phyloP scores from a whole-genome alignment of 192 early-diverging fungal genomes.

The Phlyctochytrium arcticum region DNA sequence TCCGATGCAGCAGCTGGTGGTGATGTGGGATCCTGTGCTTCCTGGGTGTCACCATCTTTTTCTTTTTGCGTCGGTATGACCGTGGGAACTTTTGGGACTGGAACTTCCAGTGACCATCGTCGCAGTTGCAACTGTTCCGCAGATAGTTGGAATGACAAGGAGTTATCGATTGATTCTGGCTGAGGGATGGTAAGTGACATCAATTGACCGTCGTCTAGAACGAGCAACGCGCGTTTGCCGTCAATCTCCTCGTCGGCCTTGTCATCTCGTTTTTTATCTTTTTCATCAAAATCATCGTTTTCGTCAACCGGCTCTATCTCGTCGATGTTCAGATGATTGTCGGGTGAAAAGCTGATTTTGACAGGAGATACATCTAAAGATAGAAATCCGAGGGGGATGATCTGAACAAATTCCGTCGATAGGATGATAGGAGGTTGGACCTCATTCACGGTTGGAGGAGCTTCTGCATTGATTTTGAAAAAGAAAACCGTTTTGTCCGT shows the following conservation, averaged over 20 bases:
- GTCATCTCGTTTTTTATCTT: constrained; percentile 26
- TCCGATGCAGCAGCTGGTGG: neutral
- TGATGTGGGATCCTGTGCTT: neutral
- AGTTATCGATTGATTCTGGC: constrained; percentile 32
- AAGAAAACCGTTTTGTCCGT: constrained; percentile 52
- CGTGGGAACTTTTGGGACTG: constrained; percentile 4
- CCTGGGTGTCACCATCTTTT: constrained; percentile 5
- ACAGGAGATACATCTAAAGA: constrained; percentile 26
- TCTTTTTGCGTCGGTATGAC: constrained; percentile 9
- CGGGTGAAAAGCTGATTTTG: constrained; percentile 44
- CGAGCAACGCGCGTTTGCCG: constrained; percentile 36
- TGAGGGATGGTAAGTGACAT: constrained; percentile 32
- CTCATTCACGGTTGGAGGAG: neutral
- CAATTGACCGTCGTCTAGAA: constrained; percentile 34
- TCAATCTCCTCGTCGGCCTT: constrained; percentile 27
- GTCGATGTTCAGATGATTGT: constrained; percentile 40
- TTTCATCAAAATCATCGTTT: constrained; percentile 15
- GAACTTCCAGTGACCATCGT: constrained; percentile 42
- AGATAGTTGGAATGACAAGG: constrained; percentile 38
- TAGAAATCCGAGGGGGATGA: constrained; percentile 53
- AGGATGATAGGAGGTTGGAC: constrained; percentile 16
- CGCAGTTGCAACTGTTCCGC: constrained; percentile 9
- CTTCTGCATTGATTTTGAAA: constrained; percentile 40
- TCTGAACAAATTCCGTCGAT: constrained; percentile 19
- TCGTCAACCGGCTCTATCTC: constrained; percentile 28